Conservation (phyloP, 1,284 basidiomycete species). For the Ceratobasidium sp. region DNA sequence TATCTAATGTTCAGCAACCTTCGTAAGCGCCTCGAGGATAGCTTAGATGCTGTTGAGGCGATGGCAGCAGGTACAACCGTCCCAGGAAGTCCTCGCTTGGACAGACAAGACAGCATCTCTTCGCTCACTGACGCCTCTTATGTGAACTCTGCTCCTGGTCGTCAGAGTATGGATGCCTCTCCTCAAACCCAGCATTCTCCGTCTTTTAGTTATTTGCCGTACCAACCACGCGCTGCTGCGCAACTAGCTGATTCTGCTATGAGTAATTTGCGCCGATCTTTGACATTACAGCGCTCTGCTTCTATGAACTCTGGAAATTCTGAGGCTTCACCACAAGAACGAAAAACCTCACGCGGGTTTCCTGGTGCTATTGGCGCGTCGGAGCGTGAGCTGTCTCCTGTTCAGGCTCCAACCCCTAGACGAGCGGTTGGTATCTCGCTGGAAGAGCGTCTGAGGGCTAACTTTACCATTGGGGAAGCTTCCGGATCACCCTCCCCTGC, state of each 20-base stretch:
- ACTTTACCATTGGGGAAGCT: constrained; percentile 70
- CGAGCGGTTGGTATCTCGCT: constrained; percentile 57
- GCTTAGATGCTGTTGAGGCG: constrained; percentile 51
- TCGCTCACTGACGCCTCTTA: constrained; percentile 21
- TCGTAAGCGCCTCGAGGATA: constrained; percentile 50
- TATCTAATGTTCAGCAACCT: constrained; percentile 35
- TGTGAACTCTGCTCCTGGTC: constrained; percentile 27
- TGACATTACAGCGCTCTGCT: constrained; percentile 67
- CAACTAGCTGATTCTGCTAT: constrained; percentile 73
- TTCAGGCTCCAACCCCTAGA: constrained; percentile 53
- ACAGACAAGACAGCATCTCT: constrained; percentile 22
- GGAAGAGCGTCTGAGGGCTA: constrained; percentile 77
- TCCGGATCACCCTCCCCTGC: constrained; percentile 64
- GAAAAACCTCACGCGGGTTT: constrained; percentile 16
- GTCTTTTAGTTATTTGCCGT: constrained; percentile 29
- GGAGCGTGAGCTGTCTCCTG: constrained; percentile 56
- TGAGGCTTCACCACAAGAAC: constrained; percentile 18
- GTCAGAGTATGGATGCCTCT: constrained; percentile 34
- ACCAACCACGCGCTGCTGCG: constrained; percentile 56
- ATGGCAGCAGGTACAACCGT: constrained; percentile 41
- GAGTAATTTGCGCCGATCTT: constrained; percentile 72
- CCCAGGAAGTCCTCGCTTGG: constrained; percentile 37
- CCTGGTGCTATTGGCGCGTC: constrained; percentile 52
- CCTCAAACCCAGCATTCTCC: constrained; percentile 38
- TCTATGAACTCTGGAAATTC: constrained; percentile 56